These are phyloP conservation scores for Lumnitzera racemosa DNA, from an alignment of 345 rosid genomes.

Conservation along the genomic window DNA sequence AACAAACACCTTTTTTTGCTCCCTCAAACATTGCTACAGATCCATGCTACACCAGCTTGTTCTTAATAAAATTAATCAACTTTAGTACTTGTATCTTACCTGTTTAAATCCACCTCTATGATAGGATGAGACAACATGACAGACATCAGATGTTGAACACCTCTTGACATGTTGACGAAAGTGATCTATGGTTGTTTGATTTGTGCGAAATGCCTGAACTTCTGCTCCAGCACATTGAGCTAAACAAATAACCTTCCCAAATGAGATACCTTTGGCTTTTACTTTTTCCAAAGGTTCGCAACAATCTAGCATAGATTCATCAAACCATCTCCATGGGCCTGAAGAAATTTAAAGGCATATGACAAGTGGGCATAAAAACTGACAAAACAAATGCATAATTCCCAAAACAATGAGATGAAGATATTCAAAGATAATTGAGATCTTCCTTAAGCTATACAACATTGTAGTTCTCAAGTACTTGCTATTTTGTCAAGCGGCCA, in stretches of 20 bases:
- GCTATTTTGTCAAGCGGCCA: background rate
- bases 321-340: conserved; percentile 99
- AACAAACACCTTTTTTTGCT: background rate
- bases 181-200: conserved; percentile 64
- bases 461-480: background rate
- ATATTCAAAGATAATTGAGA: background rate
- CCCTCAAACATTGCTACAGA: too few species aligned
- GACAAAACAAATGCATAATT: background rate
- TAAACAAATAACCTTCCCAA: conserved; percentile 85
- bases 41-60: too few species aligned
- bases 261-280: conserved; percentile 72
- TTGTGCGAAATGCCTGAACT: conserved; percentile 78
- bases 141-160: conserved; percentile 67
- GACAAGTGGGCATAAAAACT: background rate
- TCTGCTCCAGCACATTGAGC: conserved; percentile 92
- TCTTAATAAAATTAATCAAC: too few species aligned
- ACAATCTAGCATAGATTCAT: conserved; percentile 91
- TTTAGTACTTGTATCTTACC: conserved; percentile 25
- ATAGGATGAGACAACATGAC: conserved; percentile 77
- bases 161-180: conserved; percentile 53
- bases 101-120: conserved; percentile 63
- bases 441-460: background rate
- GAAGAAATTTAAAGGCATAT: conserved; percentile 10
- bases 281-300: conserved; percentile 87
- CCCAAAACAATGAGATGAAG: background rate